These are phyloP conservation scores for Pittosporum tobira DNA, from an alignment of 129 eudicot genomes.

Conservation along the genomic window DNA sequence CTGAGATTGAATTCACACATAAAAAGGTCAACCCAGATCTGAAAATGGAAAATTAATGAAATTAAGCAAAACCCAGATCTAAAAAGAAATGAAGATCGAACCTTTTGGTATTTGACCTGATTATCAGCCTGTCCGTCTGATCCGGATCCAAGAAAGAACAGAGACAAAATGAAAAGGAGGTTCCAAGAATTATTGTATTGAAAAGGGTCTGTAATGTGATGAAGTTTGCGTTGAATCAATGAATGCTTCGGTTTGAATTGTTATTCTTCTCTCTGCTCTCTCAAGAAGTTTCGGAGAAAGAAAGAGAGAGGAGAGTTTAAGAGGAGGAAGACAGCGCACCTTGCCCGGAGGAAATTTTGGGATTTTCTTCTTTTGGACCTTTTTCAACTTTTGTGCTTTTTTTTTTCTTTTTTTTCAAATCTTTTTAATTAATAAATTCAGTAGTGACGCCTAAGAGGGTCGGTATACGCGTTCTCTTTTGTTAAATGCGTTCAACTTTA, in stretches of 20 bases:
- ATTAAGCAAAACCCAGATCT: conserved; percentile 12
- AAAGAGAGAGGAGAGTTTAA: not conserved
- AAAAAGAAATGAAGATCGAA: not conserved
- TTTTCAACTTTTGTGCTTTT: not conserved
- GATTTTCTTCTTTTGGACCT: not conserved
- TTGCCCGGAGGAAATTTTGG: not conserved
- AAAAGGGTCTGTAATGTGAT: too few relatives aligned
- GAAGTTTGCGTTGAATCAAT: conserved; percentile 4
- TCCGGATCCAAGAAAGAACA: conserved; percentile 6
- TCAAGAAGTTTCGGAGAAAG: not conserved
- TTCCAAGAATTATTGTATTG: not conserved
- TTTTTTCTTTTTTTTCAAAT: not conserved
- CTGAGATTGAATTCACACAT: too few relatives aligned
- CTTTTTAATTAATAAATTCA: too few relatives aligned
- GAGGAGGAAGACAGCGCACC: conserved; percentile 8
- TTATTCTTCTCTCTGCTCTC: not conserved
- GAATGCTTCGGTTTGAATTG: not conserved
- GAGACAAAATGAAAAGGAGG: not conserved
- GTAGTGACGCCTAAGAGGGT: too few relatives aligned
- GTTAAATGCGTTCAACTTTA: too few relatives aligned
- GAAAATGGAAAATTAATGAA: not conserved
- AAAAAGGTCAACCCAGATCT: not conserved
- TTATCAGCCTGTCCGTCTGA: not conserved
- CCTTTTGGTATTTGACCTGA: conserved; percentile 2
- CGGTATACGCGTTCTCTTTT: too few relatives aligned